A percentile compares a stretch with the other conserved stretches of the same genome.
phyloP scores from a whole-genome alignment of 75 land plant genomes.

The Pinus tabuliformis region DNA sequence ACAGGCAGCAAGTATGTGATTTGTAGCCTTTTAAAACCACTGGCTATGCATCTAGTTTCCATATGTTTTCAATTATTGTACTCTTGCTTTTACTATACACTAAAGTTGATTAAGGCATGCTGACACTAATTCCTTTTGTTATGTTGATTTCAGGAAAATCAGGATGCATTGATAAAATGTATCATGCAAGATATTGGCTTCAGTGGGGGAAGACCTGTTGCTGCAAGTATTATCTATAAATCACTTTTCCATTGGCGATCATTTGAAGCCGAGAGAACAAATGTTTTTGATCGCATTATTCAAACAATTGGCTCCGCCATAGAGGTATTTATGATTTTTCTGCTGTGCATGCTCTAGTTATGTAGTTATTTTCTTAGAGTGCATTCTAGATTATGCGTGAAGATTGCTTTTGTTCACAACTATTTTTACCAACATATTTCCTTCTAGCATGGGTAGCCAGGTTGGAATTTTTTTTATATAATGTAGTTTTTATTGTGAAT shows the following conservation, averaged over 20 bases:
- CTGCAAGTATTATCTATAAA: conserved; percentile 82
- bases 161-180: conserved; percentile 78
- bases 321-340: conserved; percentile 46
- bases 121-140: not conserved
- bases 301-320: conserved; percentile 80
- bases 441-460: too few species aligned
- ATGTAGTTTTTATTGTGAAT: too few species aligned
- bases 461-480: too few species aligned
- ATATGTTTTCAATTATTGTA: not conserved
- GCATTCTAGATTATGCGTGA: too few species aligned
- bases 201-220: conserved; percentile 72
- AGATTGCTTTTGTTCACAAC: too few species aligned
- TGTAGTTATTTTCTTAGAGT: not conserved
- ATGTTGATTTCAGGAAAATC: conserved; percentile 63
- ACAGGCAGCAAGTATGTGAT: conserved; percentile 4
- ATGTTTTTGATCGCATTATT: conserved; percentile 79
- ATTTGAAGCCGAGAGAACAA: conserved; percentile 92
- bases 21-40: not conserved
- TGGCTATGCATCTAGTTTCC: not conserved
- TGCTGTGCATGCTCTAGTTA: not conserved
- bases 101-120: not conserved
- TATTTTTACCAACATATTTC: too few species aligned
- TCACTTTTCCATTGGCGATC: conserved; percentile 94
- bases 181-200: conserved; percentile 85
- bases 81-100: not conserved